Base-by-base conservation (phyloP, 164 flowering plant genomes). In the Macadamia tetraphylla region DNA sequence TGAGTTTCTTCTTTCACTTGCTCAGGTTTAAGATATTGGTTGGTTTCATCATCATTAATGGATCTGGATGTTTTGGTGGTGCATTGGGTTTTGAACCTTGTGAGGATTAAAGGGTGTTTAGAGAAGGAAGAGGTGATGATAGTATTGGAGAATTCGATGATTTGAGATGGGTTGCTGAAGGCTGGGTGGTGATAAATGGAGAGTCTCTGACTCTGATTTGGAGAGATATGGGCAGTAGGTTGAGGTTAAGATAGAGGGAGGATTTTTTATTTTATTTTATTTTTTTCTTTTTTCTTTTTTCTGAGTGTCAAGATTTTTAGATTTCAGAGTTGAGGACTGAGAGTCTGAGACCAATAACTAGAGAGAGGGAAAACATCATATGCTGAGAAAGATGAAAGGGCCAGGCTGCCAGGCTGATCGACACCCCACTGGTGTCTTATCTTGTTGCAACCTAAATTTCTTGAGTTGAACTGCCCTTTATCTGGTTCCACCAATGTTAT, bases 1-100 rank as follows among this genome's bases (percentile, higher is more conserved):
- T 64, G 58, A 3, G 42, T 52, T 49, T 18, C 56, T 51, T 58
- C 69, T 43, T 46, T 66, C 35, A 56, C 48, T 64, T 1, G 64
- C 48, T 52, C 15, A 3, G 62, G 64, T 9, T 56, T 40, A 46
- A 58, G 18, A 55, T 32, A 9, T 13, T 62, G 49, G 58, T 31
- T 18, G 18, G 14, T 9, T 13, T 55, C 52, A 51, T 53, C 60
- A 55, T 53, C 68, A 11, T 60, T 55, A 32, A 6, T 5, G 6
- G 14, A 14, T 35, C 3, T 2, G 60, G 57, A 13, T 40, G n/a
- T 17, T 29, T 29, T 55, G 68, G 30, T 14, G 17, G 58, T 66
- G 48, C 14, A 48, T 56, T n/a, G 44, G 60, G 60, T 10, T 31
- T 14, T 55, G 48, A 46, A 55, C 0, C 48, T 66, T 35, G 48